Percentiles rank a stretch among this genome's conserved stretches.
phyloP scores from a whole-genome alignment of 331 rosid genomes.

The Malus hybrid region DNA sequence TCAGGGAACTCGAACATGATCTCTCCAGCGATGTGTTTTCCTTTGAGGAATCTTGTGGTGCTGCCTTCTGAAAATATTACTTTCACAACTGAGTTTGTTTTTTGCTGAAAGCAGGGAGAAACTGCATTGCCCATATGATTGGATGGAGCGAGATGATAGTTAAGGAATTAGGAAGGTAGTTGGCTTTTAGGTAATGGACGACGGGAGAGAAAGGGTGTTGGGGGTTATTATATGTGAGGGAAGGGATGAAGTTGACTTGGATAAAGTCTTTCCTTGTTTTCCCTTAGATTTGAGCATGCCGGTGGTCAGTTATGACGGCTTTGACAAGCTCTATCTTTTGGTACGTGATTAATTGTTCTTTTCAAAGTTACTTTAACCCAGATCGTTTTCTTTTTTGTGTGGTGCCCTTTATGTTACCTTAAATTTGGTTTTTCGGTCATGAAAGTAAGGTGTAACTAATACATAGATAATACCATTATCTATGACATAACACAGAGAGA shows the following conservation, averaged over 20 bases:
- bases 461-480: no score
- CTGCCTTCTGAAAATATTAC: constrained; percentile 56
- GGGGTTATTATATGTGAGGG: background rate
- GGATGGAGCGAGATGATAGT: background rate
- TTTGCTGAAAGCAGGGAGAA: constrained; percentile 39
- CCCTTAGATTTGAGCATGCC: constrained; percentile 21
- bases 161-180: background rate
- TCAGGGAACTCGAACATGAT: constrained; percentile 87
- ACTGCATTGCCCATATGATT: constrained; percentile 50
- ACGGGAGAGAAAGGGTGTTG: background rate
- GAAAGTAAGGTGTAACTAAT: no score
- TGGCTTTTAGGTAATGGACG: background rate
- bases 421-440: background rate
- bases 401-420: background rate
- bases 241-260: constrained; percentile 39
- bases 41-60: constrained; percentile 27
- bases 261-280: constrained; percentile 23
- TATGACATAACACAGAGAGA: no score
- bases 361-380: background rate
- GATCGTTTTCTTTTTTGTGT: background rate
- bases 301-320: constrained; percentile 84
- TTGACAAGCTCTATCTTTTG: constrained; percentile 29
- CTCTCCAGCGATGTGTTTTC: constrained; percentile 67
- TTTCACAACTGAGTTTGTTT: constrained; percentile 21
- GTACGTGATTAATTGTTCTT: background rate